These are phyloP conservation scores for Boletus pseudopeckii DNA, from an alignment of 768 basidiomycete genomes.

Conservation along the genomic window DNA sequence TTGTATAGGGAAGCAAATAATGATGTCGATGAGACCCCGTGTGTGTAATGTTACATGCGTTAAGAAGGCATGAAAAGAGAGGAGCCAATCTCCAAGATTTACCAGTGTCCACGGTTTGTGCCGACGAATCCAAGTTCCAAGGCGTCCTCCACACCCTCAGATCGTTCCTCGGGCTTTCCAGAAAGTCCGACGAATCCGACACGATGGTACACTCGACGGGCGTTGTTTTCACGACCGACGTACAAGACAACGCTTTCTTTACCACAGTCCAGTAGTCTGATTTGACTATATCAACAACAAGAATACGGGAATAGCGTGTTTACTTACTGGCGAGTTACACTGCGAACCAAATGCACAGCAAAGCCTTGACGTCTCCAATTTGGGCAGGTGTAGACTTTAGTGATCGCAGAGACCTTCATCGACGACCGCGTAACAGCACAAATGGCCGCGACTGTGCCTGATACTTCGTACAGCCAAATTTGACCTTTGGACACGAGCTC, in stretches of 20 bases:
- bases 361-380: constrained; percentile 44
- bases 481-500: constrained; percentile 48
- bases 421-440: constrained; percentile 58
- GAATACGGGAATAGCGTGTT: not conserved
- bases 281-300: not conserved
- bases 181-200: constrained; percentile 50
- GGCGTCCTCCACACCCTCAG: constrained; percentile 44
- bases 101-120: constrained; percentile 53
- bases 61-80: not conserved
- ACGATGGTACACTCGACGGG: constrained; percentile 50
- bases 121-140: constrained; percentile 53
- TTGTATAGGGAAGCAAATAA: not conserved
- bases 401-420: constrained; percentile 48
- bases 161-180: constrained; percentile 30
- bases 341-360: constrained; percentile 50
- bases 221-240: constrained; percentile 50
- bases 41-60: not conserved
- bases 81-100: constrained; percentile 4
- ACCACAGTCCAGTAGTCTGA: constrained; percentile 39
- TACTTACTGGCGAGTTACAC: constrained; percentile 43
- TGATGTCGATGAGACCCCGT: not conserved
- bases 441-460: constrained; percentile 42
- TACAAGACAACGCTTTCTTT: constrained; percentile 52
- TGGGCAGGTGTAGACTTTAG: constrained; percentile 54
- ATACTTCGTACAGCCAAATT: constrained; percentile 50